Evolutionary conservation across 371 early-diverging fungal genomes (phyloP).

Genomic region (Syncephalastrum racemosum): DNA sequence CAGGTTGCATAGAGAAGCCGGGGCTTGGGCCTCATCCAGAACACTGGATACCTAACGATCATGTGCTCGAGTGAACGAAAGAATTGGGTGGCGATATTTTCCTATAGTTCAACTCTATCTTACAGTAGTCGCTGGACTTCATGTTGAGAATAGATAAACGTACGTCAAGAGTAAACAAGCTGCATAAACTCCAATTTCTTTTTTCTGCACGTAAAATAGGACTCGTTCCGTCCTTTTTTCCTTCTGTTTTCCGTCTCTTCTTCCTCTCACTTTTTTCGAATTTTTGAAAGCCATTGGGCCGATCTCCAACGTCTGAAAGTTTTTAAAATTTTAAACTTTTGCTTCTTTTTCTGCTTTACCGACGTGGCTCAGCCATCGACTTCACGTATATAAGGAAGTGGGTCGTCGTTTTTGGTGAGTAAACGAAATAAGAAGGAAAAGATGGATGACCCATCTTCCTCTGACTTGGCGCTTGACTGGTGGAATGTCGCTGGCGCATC

Average conservation of each 20-base stretch:
- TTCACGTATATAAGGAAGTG: not conserved
- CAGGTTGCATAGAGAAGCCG: too few species aligned
- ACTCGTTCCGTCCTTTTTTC: slow-evolving; percentile 2
- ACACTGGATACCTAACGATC: too few species aligned
- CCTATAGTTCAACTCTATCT: too few species aligned
- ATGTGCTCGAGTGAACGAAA: too few species aligned
- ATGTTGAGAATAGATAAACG: too few species aligned
- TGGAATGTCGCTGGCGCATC: slow-evolving; percentile 12
- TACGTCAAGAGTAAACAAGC: too few species aligned
- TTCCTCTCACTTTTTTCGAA: not conserved
- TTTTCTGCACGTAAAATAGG: slow-evolving; percentile 7
- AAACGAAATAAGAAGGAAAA: not conserved
- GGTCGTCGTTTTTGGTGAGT: not conserved
- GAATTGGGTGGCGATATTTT: too few species aligned
- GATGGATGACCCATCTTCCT: not conserved
- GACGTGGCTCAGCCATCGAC: not conserved
- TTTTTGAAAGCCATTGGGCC: not conserved
- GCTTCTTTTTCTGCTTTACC: not conserved
- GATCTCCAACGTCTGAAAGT: not conserved
- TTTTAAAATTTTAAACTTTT: not conserved
- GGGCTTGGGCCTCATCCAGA: too few species aligned
- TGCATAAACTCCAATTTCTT: too few species aligned
- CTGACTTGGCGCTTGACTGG: slow-evolving; percentile 6
- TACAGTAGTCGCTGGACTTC: too few species aligned
- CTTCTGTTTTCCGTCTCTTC: slow-evolving; percentile 5